Evolutionary conservation across 2,329 filamentous ascomycete genomes (phyloP).

Genomic region (Xylaria sp.): DNA sequence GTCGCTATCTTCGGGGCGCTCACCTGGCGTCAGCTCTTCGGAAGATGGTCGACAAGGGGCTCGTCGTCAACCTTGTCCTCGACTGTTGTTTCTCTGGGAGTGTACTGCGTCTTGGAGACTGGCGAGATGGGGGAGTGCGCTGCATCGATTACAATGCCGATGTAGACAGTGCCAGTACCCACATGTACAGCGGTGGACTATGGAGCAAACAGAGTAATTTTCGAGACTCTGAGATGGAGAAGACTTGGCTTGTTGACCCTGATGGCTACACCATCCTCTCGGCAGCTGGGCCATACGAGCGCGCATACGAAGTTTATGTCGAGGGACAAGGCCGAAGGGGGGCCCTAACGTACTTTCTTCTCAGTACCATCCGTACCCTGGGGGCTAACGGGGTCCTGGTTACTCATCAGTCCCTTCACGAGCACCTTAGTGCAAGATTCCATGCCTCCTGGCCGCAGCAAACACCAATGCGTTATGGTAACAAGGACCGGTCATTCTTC

Average conservation of each 20-base stretch:
- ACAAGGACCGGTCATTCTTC: constrained; percentile 6
- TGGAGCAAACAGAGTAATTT: neutral
- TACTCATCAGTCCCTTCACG: neutral
- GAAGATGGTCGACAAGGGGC: constrained; percentile 5
- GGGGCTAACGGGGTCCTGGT: neutral
- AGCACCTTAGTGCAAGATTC: constrained; percentile 1
- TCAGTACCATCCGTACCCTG: neutral
- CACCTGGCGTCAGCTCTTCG: neutral
- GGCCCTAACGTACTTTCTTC: constrained; percentile 9
- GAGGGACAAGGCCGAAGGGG: neutral
- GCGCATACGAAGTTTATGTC: neutral
- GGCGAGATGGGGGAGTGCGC: neutral
- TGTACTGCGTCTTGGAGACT: constrained; percentile 1
- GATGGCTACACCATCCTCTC: constrained; percentile 5
- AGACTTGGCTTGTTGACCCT: constrained; percentile 7
- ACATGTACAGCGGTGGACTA: neutral
- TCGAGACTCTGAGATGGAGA: constrained; percentile 1
- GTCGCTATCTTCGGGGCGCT: neutral
- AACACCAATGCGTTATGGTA: constrained; percentile 9
- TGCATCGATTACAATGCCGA: constrained; percentile 4
- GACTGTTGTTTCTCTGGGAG: constrained; percentile 13
- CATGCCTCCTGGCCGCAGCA: neutral
- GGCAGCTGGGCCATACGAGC: constrained; percentile 7
- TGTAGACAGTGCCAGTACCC: neutral
- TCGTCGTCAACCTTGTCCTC: constrained; percentile 10